Base-by-base conservation (phyloP, 169 alveolate species). In the Cytauxzoon felis region DNA sequence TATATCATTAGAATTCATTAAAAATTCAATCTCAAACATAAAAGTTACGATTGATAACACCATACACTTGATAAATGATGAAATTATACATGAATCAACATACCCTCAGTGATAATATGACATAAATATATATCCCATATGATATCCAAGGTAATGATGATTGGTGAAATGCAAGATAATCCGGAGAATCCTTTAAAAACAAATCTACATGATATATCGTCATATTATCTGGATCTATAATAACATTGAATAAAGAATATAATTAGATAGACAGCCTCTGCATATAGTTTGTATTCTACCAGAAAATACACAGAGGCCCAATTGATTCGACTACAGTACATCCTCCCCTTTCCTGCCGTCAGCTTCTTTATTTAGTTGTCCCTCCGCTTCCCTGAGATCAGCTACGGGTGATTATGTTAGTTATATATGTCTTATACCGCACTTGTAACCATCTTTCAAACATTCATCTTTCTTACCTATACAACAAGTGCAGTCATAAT, bases 1-100 rank as follows among this genome's bases (percentile, higher is more conserved):
- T 18, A 71, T 58, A 5, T 76, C 86, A 41, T 76, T 76, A 34
- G 81, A 66, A 32, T 54, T 66, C 65, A 76, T 66, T 13, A 76
- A 54, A 30, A 76, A 54, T 54, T 63, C 61, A 29, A 66, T 45
- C 52, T 76, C 86, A 34, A 76, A 76, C 21, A 60, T 23, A 36
- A 66, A 65, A 26, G 80, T 51, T 41, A 76, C 24, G 50, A 76
- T 34, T 18, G 86, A 66, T 23, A 76, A 49, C 9, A 49, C 54
- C 32, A 76, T 9, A 60, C 81, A 38, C 62, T n/a, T 59, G 34
- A 59, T 38, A 11, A 38, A 38, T 38, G 13, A 13, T 38, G 45
- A 13, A 38, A 13, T 13, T 38, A 13, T 13, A n/a, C 13, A 9
- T 9, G 24, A 19, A 56, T 16, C 3, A 36, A 36, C 65, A 16